Percentiles rank a stretch among this genome's conserved stretches.
These are phyloP conservation scores for Crithidia mellificae DNA, from an alignment of 208 protist species.

Conservation along the genomic window DNA sequence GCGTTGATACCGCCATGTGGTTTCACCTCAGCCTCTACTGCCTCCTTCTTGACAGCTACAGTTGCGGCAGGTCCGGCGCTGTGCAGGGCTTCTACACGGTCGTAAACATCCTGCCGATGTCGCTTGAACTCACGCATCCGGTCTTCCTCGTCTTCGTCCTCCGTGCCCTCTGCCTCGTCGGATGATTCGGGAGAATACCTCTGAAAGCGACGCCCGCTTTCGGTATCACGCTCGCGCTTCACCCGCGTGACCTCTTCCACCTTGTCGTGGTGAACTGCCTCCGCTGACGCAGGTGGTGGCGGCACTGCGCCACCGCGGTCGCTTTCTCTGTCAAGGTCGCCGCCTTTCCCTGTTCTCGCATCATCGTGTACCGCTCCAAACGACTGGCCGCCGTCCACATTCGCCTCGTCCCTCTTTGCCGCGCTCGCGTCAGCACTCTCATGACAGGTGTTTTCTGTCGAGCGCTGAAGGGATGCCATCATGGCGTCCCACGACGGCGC, in stretches of 20 bases:
- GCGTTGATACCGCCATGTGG: not conserved
- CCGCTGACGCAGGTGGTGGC: not conserved
- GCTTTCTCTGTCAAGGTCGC: too few relatives aligned
- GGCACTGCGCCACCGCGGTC: not conserved
- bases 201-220: not conserved
- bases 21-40: not conserved
- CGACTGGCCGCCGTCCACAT: too few relatives aligned
- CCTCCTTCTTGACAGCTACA: not conserved
- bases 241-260: not conserved
- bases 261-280: not conserved
- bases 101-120: constrained; percentile 28
- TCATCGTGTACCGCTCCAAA: too few relatives aligned
- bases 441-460: not conserved
- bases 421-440: constrained; percentile 14
- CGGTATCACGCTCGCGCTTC: not conserved
- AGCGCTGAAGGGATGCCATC: constrained; percentile 28
- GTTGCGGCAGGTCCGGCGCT: not conserved
- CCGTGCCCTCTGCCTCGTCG: constrained; percentile 10
- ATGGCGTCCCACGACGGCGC: constrained; percentile 31
- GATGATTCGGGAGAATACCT: not conserved
- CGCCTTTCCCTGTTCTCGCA: too few relatives aligned
- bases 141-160: constrained; percentile 41
- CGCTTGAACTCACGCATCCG: constrained; percentile 73
- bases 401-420: not conserved
- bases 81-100: constrained; percentile 17